These are phyloP conservation scores for Carex littledalei DNA, from an alignment of 176 grass and related monocot species.

Conservation along the genomic window DNA sequence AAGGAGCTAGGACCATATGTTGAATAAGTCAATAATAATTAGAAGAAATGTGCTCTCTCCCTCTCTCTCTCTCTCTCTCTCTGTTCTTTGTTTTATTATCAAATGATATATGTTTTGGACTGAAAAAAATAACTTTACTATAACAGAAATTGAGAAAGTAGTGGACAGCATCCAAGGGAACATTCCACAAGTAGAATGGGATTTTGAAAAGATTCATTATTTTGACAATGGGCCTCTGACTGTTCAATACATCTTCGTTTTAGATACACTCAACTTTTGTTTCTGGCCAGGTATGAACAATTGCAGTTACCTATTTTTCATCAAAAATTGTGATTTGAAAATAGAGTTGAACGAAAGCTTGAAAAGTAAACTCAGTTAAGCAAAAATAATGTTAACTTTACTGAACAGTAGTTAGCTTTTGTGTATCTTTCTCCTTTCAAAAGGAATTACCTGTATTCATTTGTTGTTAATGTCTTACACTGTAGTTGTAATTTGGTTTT, in stretches of 20 bases:
- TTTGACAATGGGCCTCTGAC: constrained; percentile 79
- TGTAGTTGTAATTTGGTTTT: background rate
- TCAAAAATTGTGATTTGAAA: background rate
- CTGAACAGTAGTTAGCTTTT: background rate
- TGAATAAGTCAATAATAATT: background rate
- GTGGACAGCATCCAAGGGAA: constrained; percentile 58
- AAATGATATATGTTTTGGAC: background rate
- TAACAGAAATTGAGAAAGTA: constrained; percentile 70
- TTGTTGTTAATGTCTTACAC: background rate
- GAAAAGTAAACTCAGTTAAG: background rate
- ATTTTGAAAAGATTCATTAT: constrained; percentile 98
- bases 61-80: background rate
- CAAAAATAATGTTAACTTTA: background rate
- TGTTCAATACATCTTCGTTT: constrained; percentile 78
- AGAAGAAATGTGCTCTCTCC: background rate
- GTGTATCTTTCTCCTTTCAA: background rate
- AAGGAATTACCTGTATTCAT: background rate
- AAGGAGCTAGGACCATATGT: background rate
- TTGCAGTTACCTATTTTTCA: background rate
- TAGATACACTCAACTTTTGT: constrained; percentile 88
- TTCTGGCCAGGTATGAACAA: constrained; percentile 88
- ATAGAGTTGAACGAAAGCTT: background rate
- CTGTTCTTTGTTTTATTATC: background rate
- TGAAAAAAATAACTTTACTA: background rate
- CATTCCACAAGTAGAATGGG: constrained; percentile 80